Evolutionary conservation across 2,329 filamentous ascomycete genomes (phyloP), one percentile per base, ranked within the genome.

Genomic region (Fusarium sacchari): DNA sequence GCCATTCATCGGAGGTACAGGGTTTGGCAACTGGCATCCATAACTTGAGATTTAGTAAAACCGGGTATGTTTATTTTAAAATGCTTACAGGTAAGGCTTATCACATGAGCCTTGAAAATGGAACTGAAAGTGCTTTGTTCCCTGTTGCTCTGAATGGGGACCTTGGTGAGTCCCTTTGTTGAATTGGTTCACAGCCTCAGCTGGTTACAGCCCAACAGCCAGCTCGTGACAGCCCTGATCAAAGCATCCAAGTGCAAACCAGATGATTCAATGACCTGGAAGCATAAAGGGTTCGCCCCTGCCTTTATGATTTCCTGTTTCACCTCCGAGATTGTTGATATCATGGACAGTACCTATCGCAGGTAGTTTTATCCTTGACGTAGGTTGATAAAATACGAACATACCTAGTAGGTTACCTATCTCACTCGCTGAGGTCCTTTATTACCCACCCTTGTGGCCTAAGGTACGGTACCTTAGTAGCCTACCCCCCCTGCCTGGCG

Each of bases 381-480:
- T n/a, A n/a, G n/a, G n/a, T 32, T 40, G 18, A 44, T 26, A 24
- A 43, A 37, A 37, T 24, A 47, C 57, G 28, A 47, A 47, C 26
- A 15, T 28, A n/a, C n/a, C n/a, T n/a, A n/a, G n/a, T n/a, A n/a
- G n/a, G n/a, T n/a, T n/a, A n/a, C n/a, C n/a, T 28, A 30, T 47
- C 63, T 50, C 64, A 59, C 61, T 59, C 39, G 43, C 39, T 60
- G n/a, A n/a, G n/a, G n/a, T n/a, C 42, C 30, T 47, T 64, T 53
- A 28, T 12, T 42, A 32, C 12, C 32, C 32, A 30, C 43, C 34
- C 32, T 24, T 10, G 8, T 50, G 42, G 15, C 36, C 53, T 24
- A 18, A n/a, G n/a, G n/a, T n/a, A n/a, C n/a, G n/a, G n/a, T n/a
- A 32, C 43, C 34, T 18, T 26, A 15, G 10, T 52, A 24, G 18